A percentile compares a stretch with the other conserved stretches of the same genome.
phyloP scores from a whole-genome alignment of 805 yeast species.

The Spathaspora gorwiae region DNA sequence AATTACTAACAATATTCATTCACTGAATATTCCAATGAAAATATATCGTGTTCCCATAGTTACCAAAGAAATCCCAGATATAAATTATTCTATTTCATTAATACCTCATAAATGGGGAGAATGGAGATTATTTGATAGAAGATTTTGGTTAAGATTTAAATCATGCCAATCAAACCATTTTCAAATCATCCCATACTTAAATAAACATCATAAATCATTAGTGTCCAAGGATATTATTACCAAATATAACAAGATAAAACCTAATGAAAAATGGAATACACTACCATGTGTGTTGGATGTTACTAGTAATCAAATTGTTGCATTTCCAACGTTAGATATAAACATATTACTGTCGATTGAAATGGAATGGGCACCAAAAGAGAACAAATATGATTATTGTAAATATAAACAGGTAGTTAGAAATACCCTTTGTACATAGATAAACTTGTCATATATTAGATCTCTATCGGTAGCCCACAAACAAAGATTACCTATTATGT shows the following conservation, averaged over 20 bases:
- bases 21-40: slow-evolving; percentile 5
- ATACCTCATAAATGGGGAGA: slow-evolving; percentile 15
- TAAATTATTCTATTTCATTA: neutral
- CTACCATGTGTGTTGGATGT: neutral
- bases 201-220: slow-evolving; percentile 6
- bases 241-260: neutral
- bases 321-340: slow-evolving; percentile 13
- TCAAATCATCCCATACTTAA: slow-evolving; percentile 13
- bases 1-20: neutral
- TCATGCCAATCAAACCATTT: neutral
- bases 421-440: no score
- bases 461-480: no score
- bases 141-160: slow-evolving; percentile 32
- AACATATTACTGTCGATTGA: neutral
- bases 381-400: slow-evolving; percentile 7
- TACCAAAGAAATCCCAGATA: slow-evolving; percentile 7
- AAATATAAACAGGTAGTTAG: neutral
- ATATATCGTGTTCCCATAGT: slow-evolving; percentile 21
- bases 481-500: neutral
- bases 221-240: neutral
- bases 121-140: slow-evolving; percentile 36
- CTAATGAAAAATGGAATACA: neutral
- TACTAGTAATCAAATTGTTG: slow-evolving; percentile 4
- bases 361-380: slow-evolving; percentile 14
- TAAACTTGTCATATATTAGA: no score